Evolutionary conservation across 768 basidiomycete genomes (phyloP).

Genomic region (Goffeauzyma gilvescens): DNA sequence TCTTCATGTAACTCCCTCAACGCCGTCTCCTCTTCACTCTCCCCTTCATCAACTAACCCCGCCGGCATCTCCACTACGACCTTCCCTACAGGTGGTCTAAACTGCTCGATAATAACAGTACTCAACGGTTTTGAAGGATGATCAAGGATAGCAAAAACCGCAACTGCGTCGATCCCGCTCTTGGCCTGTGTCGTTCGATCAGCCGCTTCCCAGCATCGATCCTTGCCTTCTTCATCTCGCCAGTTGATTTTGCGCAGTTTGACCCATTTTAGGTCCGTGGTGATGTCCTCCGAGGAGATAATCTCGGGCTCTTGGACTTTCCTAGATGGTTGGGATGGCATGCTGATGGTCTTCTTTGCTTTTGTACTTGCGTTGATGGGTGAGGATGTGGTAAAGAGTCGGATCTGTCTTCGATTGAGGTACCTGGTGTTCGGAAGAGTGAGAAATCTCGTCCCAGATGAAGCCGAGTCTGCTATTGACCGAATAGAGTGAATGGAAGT

Average conservation of each 20-base stretch:
- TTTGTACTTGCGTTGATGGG: too few species aligned
- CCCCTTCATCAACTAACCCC: conserved; percentile 72
- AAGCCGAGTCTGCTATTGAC: too few species aligned
- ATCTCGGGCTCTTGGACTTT: conserved; percentile 40
- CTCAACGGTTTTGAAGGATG: conserved; percentile 39
- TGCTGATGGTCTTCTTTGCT: too few species aligned
- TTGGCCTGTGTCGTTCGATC: conserved; percentile 59
- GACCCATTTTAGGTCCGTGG: conserved; percentile 49
- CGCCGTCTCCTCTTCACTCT: conserved; percentile 58
- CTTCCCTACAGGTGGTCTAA: conserved; percentile 65
- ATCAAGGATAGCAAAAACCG: conserved; percentile 58
- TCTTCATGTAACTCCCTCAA: conserved; percentile 82
- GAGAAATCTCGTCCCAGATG: too few species aligned
- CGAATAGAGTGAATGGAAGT: too few species aligned
- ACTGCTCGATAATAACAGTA: conserved; percentile 78
- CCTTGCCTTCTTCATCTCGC: conserved; percentile 53
- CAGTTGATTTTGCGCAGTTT: conserved; percentile 64
- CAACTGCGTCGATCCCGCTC: conserved; percentile 70
- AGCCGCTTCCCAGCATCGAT: conserved; percentile 81
- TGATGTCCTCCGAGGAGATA: conserved; percentile 33
- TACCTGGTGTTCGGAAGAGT: too few species aligned
- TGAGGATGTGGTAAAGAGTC: too few species aligned
- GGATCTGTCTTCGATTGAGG: too few species aligned
- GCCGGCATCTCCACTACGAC: conserved; percentile 21
- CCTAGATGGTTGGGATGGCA: too few species aligned